These are phyloP conservation scores for Neolentinus lepideus DNA, from an alignment of 1,284 basidiomycete species.

Conservation along the genomic window DNA sequence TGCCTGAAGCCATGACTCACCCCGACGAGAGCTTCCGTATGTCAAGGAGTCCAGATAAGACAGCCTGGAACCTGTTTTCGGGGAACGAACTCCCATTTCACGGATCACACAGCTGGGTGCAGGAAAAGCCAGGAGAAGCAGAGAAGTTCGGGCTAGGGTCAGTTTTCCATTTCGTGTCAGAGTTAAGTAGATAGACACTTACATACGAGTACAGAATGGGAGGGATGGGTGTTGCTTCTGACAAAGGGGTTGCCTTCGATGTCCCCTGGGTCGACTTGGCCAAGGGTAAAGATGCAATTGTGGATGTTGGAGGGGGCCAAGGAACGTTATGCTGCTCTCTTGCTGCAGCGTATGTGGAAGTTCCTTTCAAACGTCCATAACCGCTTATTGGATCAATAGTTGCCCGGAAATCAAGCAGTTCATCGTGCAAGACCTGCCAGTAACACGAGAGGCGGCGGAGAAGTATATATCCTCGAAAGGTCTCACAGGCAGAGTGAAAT, in stretches of 20 bases:
- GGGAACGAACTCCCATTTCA: background rate
- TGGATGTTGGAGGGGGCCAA: constrained; percentile 2
- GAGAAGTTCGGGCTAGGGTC: background rate
- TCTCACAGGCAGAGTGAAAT: background rate
- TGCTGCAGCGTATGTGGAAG: background rate
- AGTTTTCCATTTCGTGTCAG: background rate
- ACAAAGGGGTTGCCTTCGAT: background rate
- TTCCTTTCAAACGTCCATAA: background rate
- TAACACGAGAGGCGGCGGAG: background rate
- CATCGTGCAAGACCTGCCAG: background rate
- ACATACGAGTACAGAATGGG: background rate
- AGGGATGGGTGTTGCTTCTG: background rate
- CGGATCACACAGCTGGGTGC: background rate
- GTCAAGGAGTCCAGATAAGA: background rate
- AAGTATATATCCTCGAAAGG: background rate
- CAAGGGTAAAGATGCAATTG: background rate
- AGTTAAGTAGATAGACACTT: background rate
- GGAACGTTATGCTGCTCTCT: constrained; percentile 1
- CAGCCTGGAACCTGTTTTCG: background rate
- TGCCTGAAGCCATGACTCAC: background rate
- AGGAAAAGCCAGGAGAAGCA: background rate
- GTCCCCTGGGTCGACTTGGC: background rate
- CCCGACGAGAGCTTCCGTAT: background rate
- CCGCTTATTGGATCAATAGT: background rate
- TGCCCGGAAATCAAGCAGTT: background rate